Percentiles rank a stretch among this genome's conserved stretches.
These are phyloP conservation scores for Hyaloperonospora brassicae DNA, from an alignment of 352 stramenopile species.

Conservation along the genomic window DNA sequence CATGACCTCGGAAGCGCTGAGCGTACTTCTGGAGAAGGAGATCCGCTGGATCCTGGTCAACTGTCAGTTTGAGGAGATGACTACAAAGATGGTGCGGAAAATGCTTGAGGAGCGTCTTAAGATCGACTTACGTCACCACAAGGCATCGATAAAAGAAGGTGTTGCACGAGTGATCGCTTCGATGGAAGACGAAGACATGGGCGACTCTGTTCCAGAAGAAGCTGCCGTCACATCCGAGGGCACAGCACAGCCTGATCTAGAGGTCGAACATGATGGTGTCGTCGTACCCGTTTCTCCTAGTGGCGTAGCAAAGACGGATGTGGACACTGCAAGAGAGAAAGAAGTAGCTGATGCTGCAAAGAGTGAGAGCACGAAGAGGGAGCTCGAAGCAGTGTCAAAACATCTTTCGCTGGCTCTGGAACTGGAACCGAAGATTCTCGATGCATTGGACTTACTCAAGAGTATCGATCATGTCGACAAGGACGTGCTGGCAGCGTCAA, in stretches of 20 bases:
- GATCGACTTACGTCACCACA: conserved; percentile 68
- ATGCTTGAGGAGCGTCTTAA: conserved; percentile 59
- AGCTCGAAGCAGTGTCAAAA: conserved; percentile 32
- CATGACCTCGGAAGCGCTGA: conserved; percentile 38
- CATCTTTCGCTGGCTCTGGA: conserved; percentile 25
- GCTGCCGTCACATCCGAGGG: conserved; percentile 6
- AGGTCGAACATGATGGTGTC: conserved; percentile 11
- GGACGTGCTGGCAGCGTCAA: conserved; percentile 25
- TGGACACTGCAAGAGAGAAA: conserved; percentile 8
- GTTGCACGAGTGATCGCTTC: conserved; percentile 67
- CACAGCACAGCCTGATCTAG: conserved; percentile 12
- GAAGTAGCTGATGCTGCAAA: conserved; percentile 6
- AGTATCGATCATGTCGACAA: conserved; percentile 27
- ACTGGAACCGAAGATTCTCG: conserved; percentile 36
- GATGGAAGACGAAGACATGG: conserved; percentile 50
- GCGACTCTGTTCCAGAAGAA: conserved; percentile 16
- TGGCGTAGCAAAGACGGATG: conserved; percentile 15
- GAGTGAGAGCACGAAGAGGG: conserved; percentile 13
- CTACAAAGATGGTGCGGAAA: conserved; percentile 72
- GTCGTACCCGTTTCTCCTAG: conserved; percentile 7
- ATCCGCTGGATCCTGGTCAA: conserved; percentile 76
- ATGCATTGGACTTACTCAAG: conserved; percentile 27
- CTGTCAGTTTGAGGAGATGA: conserved; percentile 77
- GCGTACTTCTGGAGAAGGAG: conserved; percentile 57
- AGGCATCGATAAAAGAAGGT: conserved; percentile 65